A percentile compares a stretch with the other conserved stretches of the same genome.
These are phyloP conservation scores for Extremus antarcticus DNA, from an alignment of 495 filamentous ascomycete species.

Conservation along the genomic window DNA sequence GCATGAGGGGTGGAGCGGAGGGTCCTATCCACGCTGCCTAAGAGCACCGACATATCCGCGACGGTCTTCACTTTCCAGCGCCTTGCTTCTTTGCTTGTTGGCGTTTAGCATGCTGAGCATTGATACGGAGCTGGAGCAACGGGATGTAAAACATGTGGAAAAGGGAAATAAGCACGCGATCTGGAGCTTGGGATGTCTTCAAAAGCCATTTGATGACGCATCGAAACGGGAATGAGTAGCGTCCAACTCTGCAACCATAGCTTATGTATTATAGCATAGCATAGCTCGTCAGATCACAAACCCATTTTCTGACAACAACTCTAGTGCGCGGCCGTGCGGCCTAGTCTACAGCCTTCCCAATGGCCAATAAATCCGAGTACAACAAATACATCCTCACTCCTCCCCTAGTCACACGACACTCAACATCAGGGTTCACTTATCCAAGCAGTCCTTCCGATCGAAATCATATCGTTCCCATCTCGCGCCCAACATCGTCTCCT, in stretches of 20 bases:
- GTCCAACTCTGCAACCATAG: too few species aligned
- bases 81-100: not conserved
- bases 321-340: not conserved
- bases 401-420: not conserved
- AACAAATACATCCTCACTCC: not conserved
- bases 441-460: not conserved
- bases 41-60: not conserved
- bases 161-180: not conserved
- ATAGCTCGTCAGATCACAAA: not conserved
- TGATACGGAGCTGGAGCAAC: not conserved
- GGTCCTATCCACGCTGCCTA: not conserved
- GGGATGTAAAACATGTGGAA: not conserved
- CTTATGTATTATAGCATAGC: not conserved
- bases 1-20: slow-evolving; percentile 2
- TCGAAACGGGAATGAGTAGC: too few species aligned
- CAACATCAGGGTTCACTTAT: not conserved
- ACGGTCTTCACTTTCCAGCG: not conserved
- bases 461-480: not conserved
- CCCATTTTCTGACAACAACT: not conserved
- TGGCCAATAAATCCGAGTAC: too few species aligned
- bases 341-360: too few species aligned
- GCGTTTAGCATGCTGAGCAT: slow-evolving; percentile 1
- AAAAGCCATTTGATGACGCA: not conserved
- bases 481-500: not conserved
- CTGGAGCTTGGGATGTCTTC: not conserved